Evolutionary conservation across 768 basidiomycete species (phyloP).

Genomic region (Phylloporus scabripes): DNA sequence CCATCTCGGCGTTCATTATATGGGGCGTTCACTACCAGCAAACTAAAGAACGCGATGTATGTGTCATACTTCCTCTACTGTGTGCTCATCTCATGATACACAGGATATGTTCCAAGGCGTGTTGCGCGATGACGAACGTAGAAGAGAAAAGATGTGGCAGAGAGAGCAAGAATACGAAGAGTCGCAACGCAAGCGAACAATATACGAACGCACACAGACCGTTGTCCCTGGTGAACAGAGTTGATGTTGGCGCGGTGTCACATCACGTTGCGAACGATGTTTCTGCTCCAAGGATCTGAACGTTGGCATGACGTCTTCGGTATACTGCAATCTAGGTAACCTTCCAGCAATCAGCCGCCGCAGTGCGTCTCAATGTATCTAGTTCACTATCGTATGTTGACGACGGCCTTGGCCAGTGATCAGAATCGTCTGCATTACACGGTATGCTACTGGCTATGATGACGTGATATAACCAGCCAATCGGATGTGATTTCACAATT

Average conservation of each 20-base stretch:
- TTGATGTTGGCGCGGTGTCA: no score
- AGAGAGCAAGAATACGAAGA: conserved; percentile 57
- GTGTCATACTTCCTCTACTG: neutral
- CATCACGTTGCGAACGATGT: no score
- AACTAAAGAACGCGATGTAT: conserved; percentile 73
- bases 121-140: conserved; percentile 78
- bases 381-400: conserved; percentile 9
- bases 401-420: neutral
- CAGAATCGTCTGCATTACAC: no score
- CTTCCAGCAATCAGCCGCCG: neutral
- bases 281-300: no score
- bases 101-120: conserved; percentile 93
- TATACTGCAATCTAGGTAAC: neutral
- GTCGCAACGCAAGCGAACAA: conserved; percentile 57
- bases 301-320: neutral
- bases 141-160: conserved; percentile 63
- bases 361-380: conserved; percentile 13
- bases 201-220: conserved; percentile 55
- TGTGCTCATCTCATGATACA: conserved; percentile 7
- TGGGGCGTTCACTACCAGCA: conserved; percentile 91
- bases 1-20: conserved; percentile 63
- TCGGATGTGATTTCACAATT: conserved; percentile 7
- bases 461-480: conserved; percentile 13
- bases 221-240: conserved; percentile 18
- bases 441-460: neutral